These are phyloP conservation scores for Lyophyllum decastes DNA, from an alignment of 768 basidiomycete species.

Conservation along the genomic window DNA sequence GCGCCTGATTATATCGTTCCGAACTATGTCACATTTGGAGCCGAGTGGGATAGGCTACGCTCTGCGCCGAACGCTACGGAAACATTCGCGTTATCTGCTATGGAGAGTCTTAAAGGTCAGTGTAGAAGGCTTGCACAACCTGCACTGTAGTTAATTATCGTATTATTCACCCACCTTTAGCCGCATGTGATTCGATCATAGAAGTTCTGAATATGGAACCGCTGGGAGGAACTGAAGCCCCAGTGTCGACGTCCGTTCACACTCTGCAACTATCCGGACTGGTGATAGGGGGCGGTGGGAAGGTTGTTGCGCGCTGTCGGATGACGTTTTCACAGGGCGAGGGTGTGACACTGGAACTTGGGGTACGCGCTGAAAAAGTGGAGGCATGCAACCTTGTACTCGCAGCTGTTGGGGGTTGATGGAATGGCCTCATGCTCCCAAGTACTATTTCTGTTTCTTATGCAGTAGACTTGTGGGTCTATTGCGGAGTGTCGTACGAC, in stretches of 20 bases:
- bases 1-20: slow-evolving; percentile 96
- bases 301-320: slow-evolving; percentile 89
- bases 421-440: background rate
- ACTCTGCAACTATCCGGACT: slow-evolving; percentile 92
- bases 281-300: slow-evolving; percentile 91
- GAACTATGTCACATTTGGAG: slow-evolving; percentile 88
- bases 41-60: slow-evolving; percentile 94
- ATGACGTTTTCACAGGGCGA: slow-evolving; percentile 93
- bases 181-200: slow-evolving; percentile 94
- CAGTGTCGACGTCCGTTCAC: slow-evolving; percentile 84
- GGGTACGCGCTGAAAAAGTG: slow-evolving; percentile 89
- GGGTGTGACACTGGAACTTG: slow-evolving; percentile 91
- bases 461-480: slow-evolving; percentile 12
- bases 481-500: slow-evolving; percentile 6
- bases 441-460: slow-evolving; percentile 10
- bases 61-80: slow-evolving; percentile 81
- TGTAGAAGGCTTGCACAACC: slow-evolving; percentile 13
- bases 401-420: slow-evolving; percentile 78
- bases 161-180: slow-evolving; percentile 40
- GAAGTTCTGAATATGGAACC: slow-evolving; percentile 98
- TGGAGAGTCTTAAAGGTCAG: slow-evolving; percentile 93
- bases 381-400: slow-evolving; percentile 86
- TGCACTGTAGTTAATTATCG: slow-evolving; percentile 14
- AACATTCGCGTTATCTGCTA: slow-evolving; percentile 89
- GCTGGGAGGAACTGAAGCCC: slow-evolving; percentile 85